Conservation (phyloP, 306 rosid species). For the Trifolium pratense region DNA sequence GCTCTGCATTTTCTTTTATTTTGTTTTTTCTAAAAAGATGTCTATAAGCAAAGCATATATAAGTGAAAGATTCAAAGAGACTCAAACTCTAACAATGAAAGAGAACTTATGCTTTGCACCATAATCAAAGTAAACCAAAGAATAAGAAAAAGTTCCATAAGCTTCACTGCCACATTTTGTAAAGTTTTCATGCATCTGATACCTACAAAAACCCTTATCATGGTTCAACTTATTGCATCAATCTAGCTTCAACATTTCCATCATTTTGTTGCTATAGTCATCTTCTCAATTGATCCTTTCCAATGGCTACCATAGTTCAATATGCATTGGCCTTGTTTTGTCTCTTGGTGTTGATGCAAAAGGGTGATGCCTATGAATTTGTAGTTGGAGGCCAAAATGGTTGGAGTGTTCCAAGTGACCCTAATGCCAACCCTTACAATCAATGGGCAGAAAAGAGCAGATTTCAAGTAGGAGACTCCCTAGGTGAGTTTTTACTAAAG, state of each 20-base stretch:
- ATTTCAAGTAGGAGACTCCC: constrained; percentile 81
- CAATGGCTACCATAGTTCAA: constrained; percentile 54
- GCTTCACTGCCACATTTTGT: constrained; percentile 65
- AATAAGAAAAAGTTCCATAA: constrained; percentile 63
- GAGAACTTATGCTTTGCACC: constrained; percentile 77
- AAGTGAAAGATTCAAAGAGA: constrained; percentile 46
- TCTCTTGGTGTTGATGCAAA: constrained; percentile 54
- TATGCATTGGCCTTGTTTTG: constrained; percentile 52
- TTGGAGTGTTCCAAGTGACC: constrained; percentile 68
- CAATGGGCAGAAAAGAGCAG: constrained; percentile 83
- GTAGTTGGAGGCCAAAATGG: constrained; percentile 71
- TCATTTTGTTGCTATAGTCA: constrained; percentile 29
- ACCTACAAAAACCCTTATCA: constrained; percentile 70
- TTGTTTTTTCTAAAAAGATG: background rate
- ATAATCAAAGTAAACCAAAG: constrained; percentile 68
- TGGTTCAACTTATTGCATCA: constrained; percentile 46
- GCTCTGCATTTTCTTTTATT: background rate
- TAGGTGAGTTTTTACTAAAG: constrained; percentile 53
- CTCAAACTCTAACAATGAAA: constrained; percentile 24
- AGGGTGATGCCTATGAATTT: constrained; percentile 59
- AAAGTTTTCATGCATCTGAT: constrained; percentile 48
- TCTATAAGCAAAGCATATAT: constrained; percentile 83
- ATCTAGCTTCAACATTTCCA: constrained; percentile 38
- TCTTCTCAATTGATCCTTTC: constrained; percentile 10
- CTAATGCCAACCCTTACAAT: constrained; percentile 53